Evolutionary conservation across 2,329 filamentous ascomycete species (phyloP), one percentile per base, ranked within the genome.

Genomic region (Calonectria pseudoturangicola): DNA sequence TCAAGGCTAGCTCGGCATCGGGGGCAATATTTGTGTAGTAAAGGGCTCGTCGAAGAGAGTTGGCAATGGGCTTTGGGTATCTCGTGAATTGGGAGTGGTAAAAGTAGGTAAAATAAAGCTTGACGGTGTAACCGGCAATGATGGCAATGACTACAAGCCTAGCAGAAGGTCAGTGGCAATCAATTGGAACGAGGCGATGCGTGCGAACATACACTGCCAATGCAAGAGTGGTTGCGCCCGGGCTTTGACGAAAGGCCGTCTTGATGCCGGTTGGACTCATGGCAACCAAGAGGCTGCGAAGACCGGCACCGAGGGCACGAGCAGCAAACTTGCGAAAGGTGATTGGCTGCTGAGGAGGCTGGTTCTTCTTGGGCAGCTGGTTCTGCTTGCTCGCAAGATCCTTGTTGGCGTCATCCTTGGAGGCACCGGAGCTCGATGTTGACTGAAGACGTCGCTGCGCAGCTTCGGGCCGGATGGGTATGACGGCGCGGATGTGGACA

Each of bases 21-120:
- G 93, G 89, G 47, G 91, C 88, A 75, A 93, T 90, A 80, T 97
- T 96, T 76, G 93, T 94, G 84, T 95, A 98, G 86, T 96, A 98
- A 30, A 98, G 86, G 0, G 95, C 97, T 76, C 92, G 91, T 39
- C 97, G 94, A 58, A 99, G 88, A 73, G 94, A 92, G 79, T 93
- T 92, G 12, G 94, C 94, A 41, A 96, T 92, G 1, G 92, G 88
- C 50, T 93, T 90, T 2, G 94, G 94, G 81, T 88, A 91, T 71
- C 84, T 86, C 64, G 88, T 90, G 78, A 91, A 90, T 71, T 90
- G 87, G 33, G 84, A 80, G 66, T 88, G 86, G 79, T 91, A 88
- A 81, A 91, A 91, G 75, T 89, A 89, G 75, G 84, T 84, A 74
- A 89, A 88, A 83, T 90, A 91, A 62, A 87, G 81, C 72, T 80